Evolutionary conservation across 164 flowering plant genomes (phyloP).

Genomic region (Tetracentron sinense): DNA sequence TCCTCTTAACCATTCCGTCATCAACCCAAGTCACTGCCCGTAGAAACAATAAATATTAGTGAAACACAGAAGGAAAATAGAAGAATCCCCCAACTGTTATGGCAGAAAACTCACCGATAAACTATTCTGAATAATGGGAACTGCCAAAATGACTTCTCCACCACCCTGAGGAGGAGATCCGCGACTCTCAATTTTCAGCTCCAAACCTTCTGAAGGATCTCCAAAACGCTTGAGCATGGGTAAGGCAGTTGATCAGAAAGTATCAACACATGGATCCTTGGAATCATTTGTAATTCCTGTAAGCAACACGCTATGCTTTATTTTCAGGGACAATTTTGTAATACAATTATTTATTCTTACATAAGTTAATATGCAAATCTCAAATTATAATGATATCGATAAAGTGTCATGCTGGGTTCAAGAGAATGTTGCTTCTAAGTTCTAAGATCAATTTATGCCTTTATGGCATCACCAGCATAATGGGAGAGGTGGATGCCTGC

Average conservation of each 20-base stretch:
- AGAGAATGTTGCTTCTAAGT: background rate
- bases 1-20: conserved; percentile 90
- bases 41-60: conserved; percentile 10
- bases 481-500: background rate
- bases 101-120: conserved; percentile 29
- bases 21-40: conserved; percentile 87
- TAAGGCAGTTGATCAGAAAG: conserved; percentile 66
- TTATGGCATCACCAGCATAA: background rate
- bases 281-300: conserved; percentile 61
- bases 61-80: background rate
- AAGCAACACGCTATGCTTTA: background rate
- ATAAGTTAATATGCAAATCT: background rate
- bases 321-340: background rate
- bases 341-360: background rate
- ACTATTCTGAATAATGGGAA: conserved; percentile 53
- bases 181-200: conserved; percentile 69
- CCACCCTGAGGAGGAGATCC: conserved; percentile 86
- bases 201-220: conserved; percentile 19
- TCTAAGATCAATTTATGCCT: too few relatives aligned
- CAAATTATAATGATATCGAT: too few relatives aligned
- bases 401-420: background rate
- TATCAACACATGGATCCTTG: conserved; percentile 85
- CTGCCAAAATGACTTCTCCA: conserved; percentile 56
- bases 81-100: background rate
- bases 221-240: conserved; percentile 36